Evolutionary conservation across 1,139 yeast genomes (phyloP).

Genomic region (Debaryomycetaceae sp.): DNA sequence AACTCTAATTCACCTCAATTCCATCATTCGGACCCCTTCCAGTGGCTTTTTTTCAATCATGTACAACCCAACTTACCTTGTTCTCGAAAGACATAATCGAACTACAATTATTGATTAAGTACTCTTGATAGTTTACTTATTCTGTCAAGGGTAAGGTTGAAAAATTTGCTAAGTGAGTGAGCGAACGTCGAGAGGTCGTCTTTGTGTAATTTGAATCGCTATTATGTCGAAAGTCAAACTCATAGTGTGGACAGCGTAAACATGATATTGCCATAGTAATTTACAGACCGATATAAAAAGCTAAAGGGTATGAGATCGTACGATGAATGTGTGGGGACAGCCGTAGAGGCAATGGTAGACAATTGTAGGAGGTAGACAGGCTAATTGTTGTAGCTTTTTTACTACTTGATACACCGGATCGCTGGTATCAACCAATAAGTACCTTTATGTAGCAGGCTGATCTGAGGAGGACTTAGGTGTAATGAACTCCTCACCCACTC

Average conservation of each 20-base stretch:
- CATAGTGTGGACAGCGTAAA: background rate
- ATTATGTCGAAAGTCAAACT: background rate
- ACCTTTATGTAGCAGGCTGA: too few relatives aligned
- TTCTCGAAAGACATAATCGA: conserved; percentile 45
- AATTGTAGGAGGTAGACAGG: too few relatives aligned
- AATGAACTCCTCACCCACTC: conserved; percentile 67
- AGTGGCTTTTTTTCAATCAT: background rate
- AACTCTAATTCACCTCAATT: background rate
- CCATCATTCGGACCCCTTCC: background rate
- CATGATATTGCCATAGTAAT: background rate
- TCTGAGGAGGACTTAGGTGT: conserved; percentile 2
- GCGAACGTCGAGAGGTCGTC: conserved; percentile 8
- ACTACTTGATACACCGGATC: too few relatives aligned
- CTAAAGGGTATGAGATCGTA: background rate
- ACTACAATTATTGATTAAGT: background rate
- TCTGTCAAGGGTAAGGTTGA: conserved; percentile 8
- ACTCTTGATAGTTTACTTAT: background rate
- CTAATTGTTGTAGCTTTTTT: too few relatives aligned
- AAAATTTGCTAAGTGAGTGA: conserved; percentile 18
- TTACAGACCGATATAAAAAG: background rate
- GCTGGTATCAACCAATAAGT: too few relatives aligned
- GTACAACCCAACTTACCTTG: conserved; percentile 36
- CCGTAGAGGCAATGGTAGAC: background rate
- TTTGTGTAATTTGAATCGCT: conserved; percentile 7
- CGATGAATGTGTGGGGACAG: background rate